Conservation (phyloP, 208 protist species). For the Trypanosoma caninum region DNA sequence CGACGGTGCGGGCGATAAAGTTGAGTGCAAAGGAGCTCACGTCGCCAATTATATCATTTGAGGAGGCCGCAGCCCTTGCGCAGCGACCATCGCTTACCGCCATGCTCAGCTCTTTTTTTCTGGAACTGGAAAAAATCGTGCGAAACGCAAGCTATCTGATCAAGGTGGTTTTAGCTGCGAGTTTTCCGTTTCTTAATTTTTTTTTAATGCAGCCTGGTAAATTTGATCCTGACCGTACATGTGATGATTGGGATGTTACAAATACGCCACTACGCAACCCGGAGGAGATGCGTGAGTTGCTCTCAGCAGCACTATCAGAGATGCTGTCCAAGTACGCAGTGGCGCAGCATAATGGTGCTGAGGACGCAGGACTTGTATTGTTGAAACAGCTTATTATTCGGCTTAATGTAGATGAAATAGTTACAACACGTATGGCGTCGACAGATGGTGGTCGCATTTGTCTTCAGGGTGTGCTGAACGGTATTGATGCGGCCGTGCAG, state of each 20-base stretch:
- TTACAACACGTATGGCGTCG: background rate
- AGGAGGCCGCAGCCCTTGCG: constrained; percentile 67
- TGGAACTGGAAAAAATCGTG: constrained; percentile 77
- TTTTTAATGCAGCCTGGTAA: constrained; percentile 40
- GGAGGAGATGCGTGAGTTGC: constrained; percentile 33
- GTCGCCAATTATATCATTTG: constrained; percentile 50
- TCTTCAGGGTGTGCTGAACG: constrained; percentile 7
- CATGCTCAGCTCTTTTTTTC: constrained; percentile 70
- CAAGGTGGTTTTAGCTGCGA: constrained; percentile 50
- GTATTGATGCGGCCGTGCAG: constrained; percentile 9
- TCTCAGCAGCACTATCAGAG: constrained; percentile 18
- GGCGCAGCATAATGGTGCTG: background rate
- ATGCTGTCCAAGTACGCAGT: background rate
- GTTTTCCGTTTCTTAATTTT: constrained; percentile 69
- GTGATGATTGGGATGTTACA: constrained; percentile 42
- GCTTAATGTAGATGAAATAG: constrained; percentile 13
- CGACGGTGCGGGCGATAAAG: constrained; percentile 55
- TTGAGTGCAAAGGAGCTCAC: constrained; percentile 55
- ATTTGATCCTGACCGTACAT: constrained; percentile 43
- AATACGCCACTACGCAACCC: constrained; percentile 25
- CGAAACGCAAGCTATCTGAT: constrained; percentile 79
- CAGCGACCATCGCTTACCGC: constrained; percentile 57
- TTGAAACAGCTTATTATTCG: constrained; percentile 13
- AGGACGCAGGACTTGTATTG: constrained; percentile 1
- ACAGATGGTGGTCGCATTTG: background rate